A percentile compares a stretch with the other conserved stretches of the same genome.
phyloP scores from a whole-genome alignment of 495 filamentous ascomycete genomes.

The Aspergillus nidulans region DNA sequence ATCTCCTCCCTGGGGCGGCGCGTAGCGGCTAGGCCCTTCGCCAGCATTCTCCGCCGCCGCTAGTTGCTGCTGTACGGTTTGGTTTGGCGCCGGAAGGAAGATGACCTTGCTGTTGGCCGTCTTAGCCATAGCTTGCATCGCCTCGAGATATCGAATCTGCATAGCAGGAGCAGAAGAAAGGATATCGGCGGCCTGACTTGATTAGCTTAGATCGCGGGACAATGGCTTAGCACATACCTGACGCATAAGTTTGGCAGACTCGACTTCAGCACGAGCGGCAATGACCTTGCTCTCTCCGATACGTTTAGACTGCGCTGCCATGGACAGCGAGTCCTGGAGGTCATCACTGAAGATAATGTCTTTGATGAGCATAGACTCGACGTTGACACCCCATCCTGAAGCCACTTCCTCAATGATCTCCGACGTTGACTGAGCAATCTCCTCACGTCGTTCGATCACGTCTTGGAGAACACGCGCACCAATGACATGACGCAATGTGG shows the following conservation, averaged over 20 bases:
- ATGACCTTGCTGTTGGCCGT: conserved; percentile 93
- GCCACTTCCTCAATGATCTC: conserved; percentile 98
- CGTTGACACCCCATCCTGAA: conserved; percentile 87
- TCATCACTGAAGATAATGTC: conserved; percentile 97
- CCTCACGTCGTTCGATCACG: conserved; percentile 97
- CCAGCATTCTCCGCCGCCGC: conserved; percentile 49
- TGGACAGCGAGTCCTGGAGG: conserved; percentile 94
- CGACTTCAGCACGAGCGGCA: conserved; percentile 92
- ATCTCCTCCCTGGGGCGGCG: conserved; percentile 39
- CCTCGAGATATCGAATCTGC: conserved; percentile 98
- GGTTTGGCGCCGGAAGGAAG: conserved; percentile 68
- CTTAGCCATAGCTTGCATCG: conserved; percentile 99
- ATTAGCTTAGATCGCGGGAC: not conserved
- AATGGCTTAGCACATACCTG: conserved; percentile 41
- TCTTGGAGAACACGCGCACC: conserved; percentile 95
- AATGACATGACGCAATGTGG: conserved; percentile 94
- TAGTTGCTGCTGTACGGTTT: conserved; percentile 47
- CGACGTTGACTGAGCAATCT: conserved; percentile 87
- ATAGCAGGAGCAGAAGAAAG: conserved; percentile 89
- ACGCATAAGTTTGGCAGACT: conserved; percentile 94
- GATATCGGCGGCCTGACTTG: conserved; percentile 75
- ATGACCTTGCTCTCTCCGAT: conserved; percentile 99
- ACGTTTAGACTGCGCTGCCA: conserved; percentile 99
- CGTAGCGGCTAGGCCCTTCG: conserved; percentile 57
- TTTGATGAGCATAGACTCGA: conserved; percentile 99